Conservation (phyloP, 1,284 basidiomycete genomes). For the Rhodotorula sp. region DNA sequence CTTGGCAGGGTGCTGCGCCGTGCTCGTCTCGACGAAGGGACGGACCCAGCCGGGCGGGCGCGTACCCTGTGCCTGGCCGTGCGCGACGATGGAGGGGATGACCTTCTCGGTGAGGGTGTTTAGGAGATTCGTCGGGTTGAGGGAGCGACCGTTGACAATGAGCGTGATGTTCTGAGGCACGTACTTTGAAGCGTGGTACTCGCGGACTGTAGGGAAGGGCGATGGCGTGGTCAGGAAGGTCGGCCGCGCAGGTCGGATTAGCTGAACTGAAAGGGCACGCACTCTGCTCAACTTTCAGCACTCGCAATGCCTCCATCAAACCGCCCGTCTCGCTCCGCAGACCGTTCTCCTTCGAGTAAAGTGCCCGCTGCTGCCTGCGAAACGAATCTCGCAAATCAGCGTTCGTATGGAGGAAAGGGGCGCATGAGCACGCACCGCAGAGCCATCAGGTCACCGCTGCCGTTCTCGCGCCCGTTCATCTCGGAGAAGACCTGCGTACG, state of each 20-base stretch:
- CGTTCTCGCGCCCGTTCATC: constrained; percentile 98
- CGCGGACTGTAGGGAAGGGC: constrained; percentile 63
- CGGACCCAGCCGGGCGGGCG: constrained; percentile 81
- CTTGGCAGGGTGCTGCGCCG: constrained; percentile 33
- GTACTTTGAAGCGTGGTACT: constrained; percentile 90
- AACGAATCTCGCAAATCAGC: neutral
- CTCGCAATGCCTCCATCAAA: constrained; percentile 85
- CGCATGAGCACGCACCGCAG: constrained; percentile 60
- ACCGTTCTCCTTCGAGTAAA: constrained; percentile 80
- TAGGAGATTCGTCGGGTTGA: constrained; percentile 57
- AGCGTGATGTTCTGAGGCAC: constrained; percentile 91
- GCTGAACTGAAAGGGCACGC: constrained; percentile 46
- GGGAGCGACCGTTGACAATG: constrained; percentile 60
- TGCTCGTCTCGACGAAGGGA: constrained; percentile 83
- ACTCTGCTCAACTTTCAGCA: constrained; percentile 89
- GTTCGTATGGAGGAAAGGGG: too few relatives aligned
- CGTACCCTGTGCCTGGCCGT: constrained; percentile 68
- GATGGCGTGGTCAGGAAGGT: neutral
- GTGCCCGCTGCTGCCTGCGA: constrained; percentile 70
- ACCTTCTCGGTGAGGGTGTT: constrained; percentile 76
- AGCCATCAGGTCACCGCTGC: constrained; percentile 84
- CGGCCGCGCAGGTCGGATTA: neutral
- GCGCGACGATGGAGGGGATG: constrained; percentile 74
- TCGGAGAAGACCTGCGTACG: constrained; percentile 45
- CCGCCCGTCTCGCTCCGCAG: constrained; percentile 98